phyloP scores from a whole-genome alignment of 495 filamentous ascomycete species.

The Friedmanniomyces simplex region DNA sequence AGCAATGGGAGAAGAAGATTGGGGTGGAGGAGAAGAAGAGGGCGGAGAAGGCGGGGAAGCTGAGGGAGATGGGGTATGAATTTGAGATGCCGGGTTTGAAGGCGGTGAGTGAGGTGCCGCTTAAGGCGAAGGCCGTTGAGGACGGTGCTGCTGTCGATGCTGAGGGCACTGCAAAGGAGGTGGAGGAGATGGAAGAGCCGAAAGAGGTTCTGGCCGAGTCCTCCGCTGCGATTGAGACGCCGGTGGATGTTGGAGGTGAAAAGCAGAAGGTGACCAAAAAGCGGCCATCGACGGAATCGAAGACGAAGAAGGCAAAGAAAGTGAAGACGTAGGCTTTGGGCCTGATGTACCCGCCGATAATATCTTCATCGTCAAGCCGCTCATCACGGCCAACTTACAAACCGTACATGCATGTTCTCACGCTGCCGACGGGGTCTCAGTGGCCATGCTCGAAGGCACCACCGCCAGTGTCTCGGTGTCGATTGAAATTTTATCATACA shows the following conservation, averaged over 20 bases:
- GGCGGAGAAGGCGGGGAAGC: constrained; percentile 53
- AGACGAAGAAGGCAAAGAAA: constrained; percentile 19
- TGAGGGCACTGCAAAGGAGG: background rate
- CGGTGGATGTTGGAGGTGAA: background rate
- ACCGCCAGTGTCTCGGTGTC: too few species aligned
- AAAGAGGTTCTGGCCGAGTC: background rate
- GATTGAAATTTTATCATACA: too few species aligned
- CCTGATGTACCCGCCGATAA: too few species aligned
- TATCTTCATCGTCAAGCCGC: too few species aligned
- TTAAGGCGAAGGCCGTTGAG: constrained; percentile 28
- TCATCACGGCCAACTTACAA: too few species aligned
- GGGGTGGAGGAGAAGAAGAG: constrained; percentile 59
- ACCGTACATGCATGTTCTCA: too few species aligned
- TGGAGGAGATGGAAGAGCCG: background rate
- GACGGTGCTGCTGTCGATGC: constrained; percentile 6
- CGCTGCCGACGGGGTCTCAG: too few species aligned
- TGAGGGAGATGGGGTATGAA: constrained; percentile 77
- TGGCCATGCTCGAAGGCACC: too few species aligned
- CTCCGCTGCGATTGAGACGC: background rate
- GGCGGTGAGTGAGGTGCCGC: constrained; percentile 46
- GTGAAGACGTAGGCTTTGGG: constrained; percentile 10
- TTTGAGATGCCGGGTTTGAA: constrained; percentile 66
- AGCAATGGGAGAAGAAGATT: constrained; percentile 65
- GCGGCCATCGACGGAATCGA: background rate
- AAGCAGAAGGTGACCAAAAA: constrained; percentile 3